Evolutionary conservation across 129 eudicot species (phyloP), one percentile per base, ranked within the genome.

Genomic region (Pulicaria dysenterica): DNA sequence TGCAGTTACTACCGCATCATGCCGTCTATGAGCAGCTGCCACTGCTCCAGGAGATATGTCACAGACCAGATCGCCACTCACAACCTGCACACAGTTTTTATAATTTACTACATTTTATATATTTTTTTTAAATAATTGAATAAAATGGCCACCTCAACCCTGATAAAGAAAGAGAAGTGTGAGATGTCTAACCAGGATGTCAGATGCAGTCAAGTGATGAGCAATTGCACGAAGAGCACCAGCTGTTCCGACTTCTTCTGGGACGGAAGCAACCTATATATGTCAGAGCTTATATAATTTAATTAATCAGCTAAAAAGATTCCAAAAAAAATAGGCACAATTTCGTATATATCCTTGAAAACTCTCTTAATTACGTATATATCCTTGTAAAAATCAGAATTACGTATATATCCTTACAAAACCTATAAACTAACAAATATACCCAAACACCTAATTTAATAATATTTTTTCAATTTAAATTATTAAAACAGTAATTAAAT

Each of bases 231-330:
- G 77, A 46, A 90, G 87, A 54, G 98, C 96, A 71, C 93, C 98
- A 79, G 98, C 96, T 34, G 96, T 87, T 45, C 98, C 98, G 62
- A 87, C 85, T 76, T 94, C 98, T 79, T 94, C 98, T n/a, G 95
- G 91, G 63, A 90, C 98, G 51, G 92, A 74, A 68, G 88, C 95
- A 19, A 94, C 98, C 98, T 94, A 86, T 64, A 85, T 37, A 64
- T 14, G 60, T 55, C 61, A 34, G 58, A 61, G 37, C 34, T 61
- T 53, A 61, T 62, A 53, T 15, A 41, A 8, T 24, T 24, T 2
- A 24, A 24, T 24, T 24, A 24, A 24, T 24, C 31, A 24, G 31
- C 1, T 24, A 24, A 24, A 24, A 24, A 24, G 31, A 24, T 24
- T 24, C 31, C 31, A 24, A 24, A 24, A 24, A 24, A 24, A 24